Base-by-base conservation (phyloP, 495 filamentous ascomycete genomes). In the Pseudevernia furfuracea region DNA sequence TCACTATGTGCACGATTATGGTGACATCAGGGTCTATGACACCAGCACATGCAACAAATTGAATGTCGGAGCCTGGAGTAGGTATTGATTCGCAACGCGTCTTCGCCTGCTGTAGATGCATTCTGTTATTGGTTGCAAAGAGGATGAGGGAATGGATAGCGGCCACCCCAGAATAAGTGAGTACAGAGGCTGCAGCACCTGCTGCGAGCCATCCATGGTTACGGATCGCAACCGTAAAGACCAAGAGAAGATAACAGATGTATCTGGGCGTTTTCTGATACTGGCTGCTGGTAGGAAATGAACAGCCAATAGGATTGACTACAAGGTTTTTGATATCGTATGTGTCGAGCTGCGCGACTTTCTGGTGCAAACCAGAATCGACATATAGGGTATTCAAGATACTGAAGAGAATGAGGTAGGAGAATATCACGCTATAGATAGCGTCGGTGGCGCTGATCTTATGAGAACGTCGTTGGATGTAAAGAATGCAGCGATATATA, bases 101-200 rank as follows among this genome's bases (percentile, higher is more conserved):
- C 61, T 63, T 63, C 30, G 32, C 19, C 41, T 32, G 30, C 34
- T 37, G 39, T 32, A 36, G 25, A 25, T 59, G 23, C 36, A 41
- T n/a, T 38, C 39, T 64, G 23, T 64, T n/a, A 43, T 64, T 64
- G n/a, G 55, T 44, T 48, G 62, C 53, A 36, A 59, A 64, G 39
- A 64, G 62, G 21, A 64, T 56, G 14, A 64, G 25, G 7, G 37
- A 23, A 48, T 64, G 62, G 62, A 59, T 59, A 56, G 62, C 62
- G 23, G 62, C 62, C 25, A 64, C 56, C 23, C 62, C 37, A 21
- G 62, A 64, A 43, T 64, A 64, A 56, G 62, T 64, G 37, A 64
- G 25, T 3, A 64, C 56, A 23, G 56, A 64, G 32, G 62, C 46
- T 59, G 62, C 62, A 28, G 62, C 62, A 49, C 62, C 62, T 32